Evolutionary conservation across 2,329 filamentous ascomycete species (phyloP).

Genomic region (Monilinia aucupariae): DNA sequence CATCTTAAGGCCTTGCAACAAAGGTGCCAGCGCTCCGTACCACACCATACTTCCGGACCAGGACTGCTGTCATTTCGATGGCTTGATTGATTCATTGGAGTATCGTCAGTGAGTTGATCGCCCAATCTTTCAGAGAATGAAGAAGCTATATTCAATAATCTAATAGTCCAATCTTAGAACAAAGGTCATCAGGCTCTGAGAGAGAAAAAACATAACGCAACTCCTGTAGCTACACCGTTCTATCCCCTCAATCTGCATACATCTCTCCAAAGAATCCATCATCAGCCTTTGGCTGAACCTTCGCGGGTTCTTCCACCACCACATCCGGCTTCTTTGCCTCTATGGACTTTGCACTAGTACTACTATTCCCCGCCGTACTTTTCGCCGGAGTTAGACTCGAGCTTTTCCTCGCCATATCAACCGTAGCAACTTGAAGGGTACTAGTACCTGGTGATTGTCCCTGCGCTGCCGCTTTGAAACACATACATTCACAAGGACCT

Average conservation of each 20-base stretch:
- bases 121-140: neutral
- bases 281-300: neutral
- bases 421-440: neutral
- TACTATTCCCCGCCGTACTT: neutral
- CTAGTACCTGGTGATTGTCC: neutral
- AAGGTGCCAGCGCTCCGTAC: too few species aligned
- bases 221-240: neutral
- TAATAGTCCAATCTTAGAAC: neutral
- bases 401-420: neutral
- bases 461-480: slow-evolving; percentile 11
- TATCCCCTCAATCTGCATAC: slow-evolving; percentile 3
- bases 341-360: neutral
- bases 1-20: too few species aligned
- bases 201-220: neutral
- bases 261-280: slow-evolving; percentile 16
- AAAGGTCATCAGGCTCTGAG: neutral
- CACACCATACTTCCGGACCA: too few species aligned
- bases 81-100: too few species aligned
- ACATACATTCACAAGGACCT: slow-evolving; percentile 14
- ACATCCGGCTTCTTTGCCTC: neutral
- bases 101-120: too few species aligned
- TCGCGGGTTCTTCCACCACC: neutral
- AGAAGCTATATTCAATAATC: slow-evolving; percentile 5
- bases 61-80: too few species aligned
- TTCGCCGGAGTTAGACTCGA: slow-evolving; percentile 8